A percentile compares a stretch with the other conserved stretches of the same genome.
phyloP scores from a whole-genome alignment of 139 green algal species.

The Eudorina sp. region DNA sequence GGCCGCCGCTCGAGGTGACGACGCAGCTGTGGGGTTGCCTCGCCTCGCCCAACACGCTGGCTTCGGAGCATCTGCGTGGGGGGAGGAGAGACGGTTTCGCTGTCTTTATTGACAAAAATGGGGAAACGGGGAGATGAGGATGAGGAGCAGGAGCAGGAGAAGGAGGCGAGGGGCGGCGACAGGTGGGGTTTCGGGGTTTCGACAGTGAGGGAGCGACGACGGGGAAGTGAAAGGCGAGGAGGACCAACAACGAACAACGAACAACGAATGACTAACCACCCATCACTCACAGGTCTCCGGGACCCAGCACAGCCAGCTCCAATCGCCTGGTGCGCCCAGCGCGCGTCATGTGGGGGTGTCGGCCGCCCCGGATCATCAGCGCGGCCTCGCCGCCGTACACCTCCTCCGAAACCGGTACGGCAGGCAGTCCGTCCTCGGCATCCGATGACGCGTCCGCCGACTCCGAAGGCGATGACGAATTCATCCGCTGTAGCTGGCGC shows the following conservation, averaged over 20 bases:
- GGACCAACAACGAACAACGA: too few species aligned
- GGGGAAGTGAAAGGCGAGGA: too few species aligned
- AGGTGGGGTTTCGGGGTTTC: too few species aligned
- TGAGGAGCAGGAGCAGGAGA: too few species aligned
- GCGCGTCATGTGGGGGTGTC: background rate
- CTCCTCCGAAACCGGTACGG: background rate
- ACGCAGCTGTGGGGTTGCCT: conserved; percentile 17
- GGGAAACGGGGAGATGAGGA: too few species aligned
- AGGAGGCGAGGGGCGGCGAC: too few species aligned
- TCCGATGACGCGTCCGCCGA: background rate
- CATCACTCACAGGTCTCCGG: conserved; percentile 39
- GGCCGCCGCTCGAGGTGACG: background rate
- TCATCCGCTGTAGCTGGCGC: background rate
- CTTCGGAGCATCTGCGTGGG: conserved; percentile 31
- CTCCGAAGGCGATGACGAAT: background rate
- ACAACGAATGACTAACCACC: too few species aligned
- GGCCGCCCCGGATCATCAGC: background rate
- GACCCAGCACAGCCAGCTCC: conserved; percentile 43
- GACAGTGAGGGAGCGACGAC: too few species aligned
- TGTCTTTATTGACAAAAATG: too few species aligned
- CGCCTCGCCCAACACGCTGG: conserved; percentile 8
- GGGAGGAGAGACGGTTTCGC: background rate
- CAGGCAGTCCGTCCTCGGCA: background rate
- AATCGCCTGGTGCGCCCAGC: background rate
- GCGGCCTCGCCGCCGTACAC: background rate